Base-by-base conservation (phyloP, 2,329 filamentous ascomycete species). In the Proliferodiscus dingleyae region DNA sequence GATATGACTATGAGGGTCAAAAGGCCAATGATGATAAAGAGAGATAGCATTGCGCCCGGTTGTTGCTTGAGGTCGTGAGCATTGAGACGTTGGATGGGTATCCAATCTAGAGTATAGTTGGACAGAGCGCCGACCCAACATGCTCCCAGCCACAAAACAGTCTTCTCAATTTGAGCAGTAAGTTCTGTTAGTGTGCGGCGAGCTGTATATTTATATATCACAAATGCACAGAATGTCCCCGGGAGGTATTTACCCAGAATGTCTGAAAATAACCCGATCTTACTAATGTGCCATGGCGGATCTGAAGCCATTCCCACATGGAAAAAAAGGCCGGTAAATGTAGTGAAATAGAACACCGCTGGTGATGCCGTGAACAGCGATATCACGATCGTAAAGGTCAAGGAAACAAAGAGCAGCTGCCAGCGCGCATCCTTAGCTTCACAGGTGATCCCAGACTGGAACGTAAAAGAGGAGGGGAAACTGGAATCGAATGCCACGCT, bases 31-130 rank as follows among this genome's bases (percentile, higher is more conserved):
- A 34, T 34, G 16, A 34, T 34, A 18, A 39, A 98, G 70, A 0
- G 93, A 91, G 1, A n/a, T 10, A 87, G 77, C 45, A 88, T 83
- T 1, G 91, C 93, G 6, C 93, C 93, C 0, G 93, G 91, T 61
- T 98, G 89, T 56, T 89, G 84, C 38, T 85, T 71, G 34, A 98
- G 80, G 61, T 98, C 93, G 63, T 94, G 89, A 0, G 84, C 81
- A 7, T 87, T 97, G n/a, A 98, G 75, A 2, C 93, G 84, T 65
- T 89, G 81, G 54, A 98, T 93, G 0, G 93, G 93, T 50, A 98
- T 96, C 68, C 87, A 85, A 58, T 89, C 86, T 60, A 98, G 88
- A 0, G 93, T 97, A 67, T 96, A 94, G 67, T 97, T 97, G 61
- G 91, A 91, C 55, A 98, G 69, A 1, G 88, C 84, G 13, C 90